Base-by-base conservation (phyloP, 306 rosid species). In the Vigna radiata region DNA sequence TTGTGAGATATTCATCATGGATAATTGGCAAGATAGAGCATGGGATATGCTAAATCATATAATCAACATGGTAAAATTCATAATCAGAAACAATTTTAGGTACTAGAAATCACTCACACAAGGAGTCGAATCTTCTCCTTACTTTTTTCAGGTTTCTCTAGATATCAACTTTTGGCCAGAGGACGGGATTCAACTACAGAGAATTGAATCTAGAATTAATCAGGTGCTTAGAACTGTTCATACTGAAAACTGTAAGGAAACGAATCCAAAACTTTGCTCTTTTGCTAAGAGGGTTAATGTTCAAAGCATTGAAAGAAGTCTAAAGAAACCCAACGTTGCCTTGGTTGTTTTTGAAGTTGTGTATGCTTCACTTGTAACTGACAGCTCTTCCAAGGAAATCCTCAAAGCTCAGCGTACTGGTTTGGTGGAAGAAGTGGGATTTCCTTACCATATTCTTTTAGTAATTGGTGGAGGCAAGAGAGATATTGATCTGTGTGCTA, bases 101-200 rank as follows among this genome's bases (percentile, higher is more conserved):
- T 96, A 89, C 79, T 89, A 96, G 97, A 88, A 87, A 83, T 91
- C 99, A 56, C 91, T 96, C 74, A 91, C 96, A 2, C 89, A 70
- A 14, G 99, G 84, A 85, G 94, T 98, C 70, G 99, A 96, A 46
- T 88, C 99, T 41, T 97, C 99, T 77, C 99, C 99, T 65, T 96
- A 92, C 85, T 89, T 96, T 85, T 77, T 96, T 72, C 96, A 96
- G 90, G 90, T 96, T 70, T 90, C 98, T 73, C 85, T 96, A 89
- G 94, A 92, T 88, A 97, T 92, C 76, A 83, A 81, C 66, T 84
- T 79, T 58, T 96, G 96, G 94, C 99, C 97, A 76, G 96, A 92
- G 76, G 97, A 92, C 70, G 99, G 98, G 61, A 96, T 96, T 88
- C 99, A 96, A 77, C 99, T 98, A 43, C 94, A 92, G 81, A 89